A percentile compares a stretch with the other conserved stretches of the same genome.
phyloP scores from a whole-genome alignment of 495 filamentous ascomycete species.

The Trichoderma parareesei region DNA sequence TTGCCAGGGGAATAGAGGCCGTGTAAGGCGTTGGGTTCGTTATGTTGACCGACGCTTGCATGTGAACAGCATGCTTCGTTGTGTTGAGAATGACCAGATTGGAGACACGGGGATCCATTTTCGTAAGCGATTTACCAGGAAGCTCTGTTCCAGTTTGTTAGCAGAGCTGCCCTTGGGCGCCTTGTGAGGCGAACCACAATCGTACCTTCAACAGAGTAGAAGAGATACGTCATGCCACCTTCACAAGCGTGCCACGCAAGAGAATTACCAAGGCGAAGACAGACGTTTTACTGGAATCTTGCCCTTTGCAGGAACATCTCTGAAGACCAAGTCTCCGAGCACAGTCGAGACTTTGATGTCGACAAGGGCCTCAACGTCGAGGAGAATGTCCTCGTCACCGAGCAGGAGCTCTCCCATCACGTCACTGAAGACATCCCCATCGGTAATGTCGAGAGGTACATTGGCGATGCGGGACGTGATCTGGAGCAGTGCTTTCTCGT shows the following conservation, averaged over 20 bases:
- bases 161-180: conserved; percentile 12
- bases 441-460: conserved; percentile 72
- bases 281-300: conserved; percentile 81
- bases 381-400: conserved; percentile 50
- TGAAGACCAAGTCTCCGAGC: conserved; percentile 69
- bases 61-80: conserved; percentile 53
- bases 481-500: conserved; percentile 49
- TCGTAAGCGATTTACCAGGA: conserved; percentile 30
- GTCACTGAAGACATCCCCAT: conserved; percentile 64
- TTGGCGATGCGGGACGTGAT: conserved; percentile 68
- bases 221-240: conserved; percentile 1
- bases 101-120: conserved; percentile 53
- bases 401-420: conserved; percentile 71
- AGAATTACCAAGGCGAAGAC: conserved; percentile 37
- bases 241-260: conserved; percentile 40
- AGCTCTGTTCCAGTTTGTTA: conserved; percentile 30
- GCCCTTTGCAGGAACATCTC: conserved; percentile 76
- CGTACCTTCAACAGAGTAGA: neutral
- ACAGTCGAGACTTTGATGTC: conserved; percentile 73
- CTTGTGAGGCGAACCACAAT: conserved; percentile 8
- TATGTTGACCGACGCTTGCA: conserved; percentile 65
- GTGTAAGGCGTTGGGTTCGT: conserved; percentile 87
- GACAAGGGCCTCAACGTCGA: conserved; percentile 71
- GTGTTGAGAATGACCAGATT: conserved; percentile 60
- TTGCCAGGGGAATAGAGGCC: conserved; percentile 67